Evolutionary conservation across 768 basidiomycete genomes (phyloP).

Genomic region (Tubosaeta sp.): DNA sequence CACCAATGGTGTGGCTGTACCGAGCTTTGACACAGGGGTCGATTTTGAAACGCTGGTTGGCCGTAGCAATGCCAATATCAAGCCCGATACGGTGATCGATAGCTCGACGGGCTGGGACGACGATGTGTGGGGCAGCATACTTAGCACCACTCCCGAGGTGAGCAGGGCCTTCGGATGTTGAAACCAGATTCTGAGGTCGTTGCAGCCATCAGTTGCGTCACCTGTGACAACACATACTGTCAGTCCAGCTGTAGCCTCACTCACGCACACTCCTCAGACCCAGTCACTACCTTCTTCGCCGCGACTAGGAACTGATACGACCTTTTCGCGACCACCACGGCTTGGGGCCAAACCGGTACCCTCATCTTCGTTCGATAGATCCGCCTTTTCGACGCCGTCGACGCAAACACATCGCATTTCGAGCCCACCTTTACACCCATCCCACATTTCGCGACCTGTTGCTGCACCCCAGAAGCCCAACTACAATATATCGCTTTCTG

Average conservation of each 20-base stretch:
- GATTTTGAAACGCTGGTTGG: conserved; percentile 89
- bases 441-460: conserved; percentile 6
- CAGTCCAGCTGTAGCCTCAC: conserved; percentile 12
- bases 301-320: conserved; percentile 28
- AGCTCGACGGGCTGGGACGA: conserved; percentile 63
- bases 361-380: conserved; percentile 32
- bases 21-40: conserved; percentile 45
- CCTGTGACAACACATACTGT: conserved; percentile 11
- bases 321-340: conserved; percentile 33
- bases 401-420: conserved; percentile 15
- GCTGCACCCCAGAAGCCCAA: conserved; percentile 43
- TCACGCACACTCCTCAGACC: conserved; percentile 15
- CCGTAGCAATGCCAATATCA: conserved; percentile 44
- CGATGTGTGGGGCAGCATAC: conserved; percentile 81
- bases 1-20: conserved; percentile 36
- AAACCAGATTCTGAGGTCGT: conserved; percentile 3
- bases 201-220: conserved; percentile 14
- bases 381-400: conserved; percentile 24
- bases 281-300: conserved; percentile 41
- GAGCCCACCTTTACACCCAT: conserved; percentile 19
- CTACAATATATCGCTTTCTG: conserved; percentile 49
- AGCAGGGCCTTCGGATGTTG: neutral
- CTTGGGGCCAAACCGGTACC: conserved; percentile 37
- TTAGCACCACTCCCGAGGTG: conserved; percentile 40
- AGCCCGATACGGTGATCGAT: conserved; percentile 40